A percentile compares a stretch with the other conserved stretches of the same genome.
Conservation (phyloP, 176 grass and related monocot species). For the Aegilops speltoides region DNA sequence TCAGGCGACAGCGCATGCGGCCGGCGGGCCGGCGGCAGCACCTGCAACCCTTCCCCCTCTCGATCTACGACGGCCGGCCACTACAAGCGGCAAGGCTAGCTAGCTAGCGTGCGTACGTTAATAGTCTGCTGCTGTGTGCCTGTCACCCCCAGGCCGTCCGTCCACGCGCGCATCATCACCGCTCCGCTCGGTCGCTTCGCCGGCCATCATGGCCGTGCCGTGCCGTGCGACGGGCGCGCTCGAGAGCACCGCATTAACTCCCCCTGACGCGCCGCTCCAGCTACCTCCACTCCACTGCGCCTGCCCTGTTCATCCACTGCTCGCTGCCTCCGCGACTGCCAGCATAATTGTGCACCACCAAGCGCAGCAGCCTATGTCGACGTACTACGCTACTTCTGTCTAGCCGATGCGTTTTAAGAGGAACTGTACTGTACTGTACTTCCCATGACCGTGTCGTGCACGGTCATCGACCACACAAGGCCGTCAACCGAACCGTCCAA, state of each 20-base stretch:
- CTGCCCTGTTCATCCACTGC: neutral
- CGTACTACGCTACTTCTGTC: neutral
- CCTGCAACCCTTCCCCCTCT: neutral
- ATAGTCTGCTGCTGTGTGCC: too few species aligned
- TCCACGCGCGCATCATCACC: conserved; percentile 44
- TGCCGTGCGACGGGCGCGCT: neutral
- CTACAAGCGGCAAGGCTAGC: too few species aligned
- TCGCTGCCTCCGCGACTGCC: neutral
- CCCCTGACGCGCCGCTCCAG: neutral
- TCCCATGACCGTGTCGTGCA: too few species aligned
- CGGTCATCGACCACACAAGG: neutral
- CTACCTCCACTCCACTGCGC: neutral
- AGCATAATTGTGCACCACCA: neutral
- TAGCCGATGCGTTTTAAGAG: neutral
- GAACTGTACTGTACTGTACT: neutral
- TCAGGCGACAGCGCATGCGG: too few species aligned
- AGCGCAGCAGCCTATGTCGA: neutral
- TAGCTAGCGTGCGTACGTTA: too few species aligned
- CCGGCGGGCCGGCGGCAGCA: neutral
- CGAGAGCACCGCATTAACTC: conserved; percentile 37
- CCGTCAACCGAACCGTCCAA: too few species aligned
- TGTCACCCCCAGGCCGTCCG: too few species aligned
- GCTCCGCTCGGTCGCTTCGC: neutral
- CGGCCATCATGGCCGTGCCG: conserved; percentile 1
- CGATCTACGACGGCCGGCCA: too few species aligned